A percentile compares a stretch with the other conserved stretches of the same genome.
Conservation (phyloP, 1,284 basidiomycete species). For the Pulchroboletus neoregius region DNA sequence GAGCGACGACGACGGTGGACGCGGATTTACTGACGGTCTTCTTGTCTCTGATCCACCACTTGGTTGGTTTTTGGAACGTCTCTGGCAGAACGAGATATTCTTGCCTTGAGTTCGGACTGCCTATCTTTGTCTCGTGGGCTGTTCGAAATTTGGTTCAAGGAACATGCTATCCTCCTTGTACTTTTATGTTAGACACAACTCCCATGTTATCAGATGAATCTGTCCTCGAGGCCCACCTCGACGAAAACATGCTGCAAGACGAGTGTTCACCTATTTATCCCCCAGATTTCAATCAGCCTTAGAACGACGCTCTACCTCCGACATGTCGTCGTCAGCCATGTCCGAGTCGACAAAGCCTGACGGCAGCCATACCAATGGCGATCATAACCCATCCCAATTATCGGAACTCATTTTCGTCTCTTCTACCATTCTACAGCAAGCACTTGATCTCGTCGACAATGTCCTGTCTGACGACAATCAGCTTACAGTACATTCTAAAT, state of each 20-base stretch:
- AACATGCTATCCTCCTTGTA: slow-evolving; percentile 39
- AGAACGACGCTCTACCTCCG: background rate
- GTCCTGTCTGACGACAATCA: slow-evolving; percentile 63
- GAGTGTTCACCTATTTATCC: slow-evolving; percentile 19
- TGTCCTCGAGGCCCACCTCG: slow-evolving; percentile 28
- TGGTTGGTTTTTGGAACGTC: slow-evolving; percentile 38
- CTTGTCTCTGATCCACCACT: slow-evolving; percentile 68
- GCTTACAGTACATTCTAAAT: slow-evolving; percentile 60
- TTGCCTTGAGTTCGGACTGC: slow-evolving; percentile 78
- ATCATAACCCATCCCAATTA: slow-evolving; percentile 30
- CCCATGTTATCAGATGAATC: slow-evolving; percentile 14
- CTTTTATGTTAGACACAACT: slow-evolving; percentile 4
- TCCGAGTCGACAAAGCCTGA: slow-evolving; percentile 16
- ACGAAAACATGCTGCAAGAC: slow-evolving; percentile 14
- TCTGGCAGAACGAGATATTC: slow-evolving; percentile 58
- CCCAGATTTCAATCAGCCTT: background rate
- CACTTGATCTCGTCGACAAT: slow-evolving; percentile 64
- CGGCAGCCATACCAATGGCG: slow-evolving; percentile 6
- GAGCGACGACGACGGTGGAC: slow-evolving; percentile 74
- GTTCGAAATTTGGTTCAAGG: slow-evolving; percentile 76
- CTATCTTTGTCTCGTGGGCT: slow-evolving; percentile 46
- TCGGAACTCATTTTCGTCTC: slow-evolving; percentile 61
- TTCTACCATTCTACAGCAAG: slow-evolving; percentile 62
- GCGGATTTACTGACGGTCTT: slow-evolving; percentile 35
- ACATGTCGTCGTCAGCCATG: slow-evolving; percentile 24